phyloP scores from a whole-genome alignment of 441 rosid genomes.

The Metrosideros polymorpha region DNA sequence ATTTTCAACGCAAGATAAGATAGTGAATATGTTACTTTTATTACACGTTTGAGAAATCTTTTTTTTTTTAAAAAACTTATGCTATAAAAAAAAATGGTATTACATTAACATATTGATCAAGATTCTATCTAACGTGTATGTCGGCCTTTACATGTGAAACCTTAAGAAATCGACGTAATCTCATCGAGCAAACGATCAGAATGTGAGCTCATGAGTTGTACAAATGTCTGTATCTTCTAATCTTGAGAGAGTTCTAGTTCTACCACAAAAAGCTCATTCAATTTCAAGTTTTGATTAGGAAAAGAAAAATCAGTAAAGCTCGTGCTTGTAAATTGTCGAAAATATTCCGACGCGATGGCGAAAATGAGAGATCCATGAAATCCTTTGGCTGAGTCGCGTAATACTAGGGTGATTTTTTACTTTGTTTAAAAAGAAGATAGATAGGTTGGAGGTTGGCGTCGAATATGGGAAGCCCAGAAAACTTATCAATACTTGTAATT shows the following conservation, averaged over 20 bases:
- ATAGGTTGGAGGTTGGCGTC: not conserved
- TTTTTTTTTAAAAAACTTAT: not conserved
- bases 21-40: not conserved
- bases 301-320: not conserved
- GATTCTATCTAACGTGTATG: not conserved
- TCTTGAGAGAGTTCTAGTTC: not conserved
- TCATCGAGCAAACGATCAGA: not conserved
- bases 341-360: not conserved
- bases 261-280: not conserved
- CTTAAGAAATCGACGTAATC: not conserved
- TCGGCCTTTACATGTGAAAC: not conserved
- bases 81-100: not conserved
- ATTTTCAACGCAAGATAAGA: not conserved
- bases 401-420: not conserved
- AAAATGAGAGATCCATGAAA: not conserved
- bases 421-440: not conserved
- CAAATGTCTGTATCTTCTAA: not conserved
- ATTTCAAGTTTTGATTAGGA: not conserved
- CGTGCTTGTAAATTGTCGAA: not conserved
- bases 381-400: not conserved
- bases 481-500: not conserved
- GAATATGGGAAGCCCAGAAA: fast-evolving
- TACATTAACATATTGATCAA: no score
- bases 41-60: not conserved
- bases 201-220: not conserved